A percentile compares a stretch with the other conserved stretches of the same genome.
Conservation (phyloP, 2,329 filamentous ascomycete species). For the Mycogone perniciosa region DNA sequence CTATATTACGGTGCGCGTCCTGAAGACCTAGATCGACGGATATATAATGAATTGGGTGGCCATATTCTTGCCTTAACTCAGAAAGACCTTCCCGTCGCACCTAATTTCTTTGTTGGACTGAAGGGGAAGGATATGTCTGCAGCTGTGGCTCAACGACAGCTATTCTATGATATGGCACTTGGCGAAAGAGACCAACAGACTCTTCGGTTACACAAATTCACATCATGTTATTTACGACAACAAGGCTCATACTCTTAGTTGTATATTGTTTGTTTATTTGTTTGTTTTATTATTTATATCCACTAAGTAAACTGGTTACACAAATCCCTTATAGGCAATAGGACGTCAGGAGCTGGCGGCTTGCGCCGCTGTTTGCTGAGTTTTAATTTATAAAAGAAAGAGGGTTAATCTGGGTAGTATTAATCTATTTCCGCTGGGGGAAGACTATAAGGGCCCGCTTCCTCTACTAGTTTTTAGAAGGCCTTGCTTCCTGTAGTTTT, state of each 20-base stretch:
- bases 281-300: no score
- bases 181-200: conserved; percentile 29
- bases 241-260: conserved; percentile 32
- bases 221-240: conserved; percentile 29
- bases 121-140: conserved; percentile 28
- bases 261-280: no score
- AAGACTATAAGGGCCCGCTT: no score
- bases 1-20: conserved; percentile 28
- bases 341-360: no score
- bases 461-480: no score
- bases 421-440: no score
- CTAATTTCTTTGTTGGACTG: conserved; percentile 34
- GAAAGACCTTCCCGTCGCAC: conserved; percentile 24
- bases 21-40: conserved; percentile 21
- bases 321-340: no score
- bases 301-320: no score
- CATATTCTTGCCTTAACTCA: conserved; percentile 29
- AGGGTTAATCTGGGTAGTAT: no score
- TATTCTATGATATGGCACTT: conserved; percentile 29
- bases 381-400: no score
- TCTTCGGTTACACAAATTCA: conserved; percentile 26
- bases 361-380: no score
- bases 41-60: conserved; percentile 20
- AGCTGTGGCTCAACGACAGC: conserved; percentile 26
- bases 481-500: no score